Conservation (phyloP, 768 basidiomycete species). For the Naganishia friedmannii region DNA sequence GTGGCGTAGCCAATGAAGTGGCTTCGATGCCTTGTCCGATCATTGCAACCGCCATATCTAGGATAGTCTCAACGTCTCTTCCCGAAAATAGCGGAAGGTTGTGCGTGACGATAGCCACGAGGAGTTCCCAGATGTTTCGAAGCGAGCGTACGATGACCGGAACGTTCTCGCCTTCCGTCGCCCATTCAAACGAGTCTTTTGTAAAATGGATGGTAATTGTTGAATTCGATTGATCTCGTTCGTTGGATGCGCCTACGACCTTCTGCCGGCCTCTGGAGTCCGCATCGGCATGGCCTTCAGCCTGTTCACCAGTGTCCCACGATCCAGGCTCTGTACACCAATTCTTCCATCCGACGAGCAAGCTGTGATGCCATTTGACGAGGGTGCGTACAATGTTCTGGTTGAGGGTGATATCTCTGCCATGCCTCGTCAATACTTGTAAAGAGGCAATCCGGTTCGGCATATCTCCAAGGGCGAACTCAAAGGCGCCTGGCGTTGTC, state of each 20-base stretch:
- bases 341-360: constrained; percentile 37
- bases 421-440: constrained; percentile 20
- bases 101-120: constrained; percentile 39
- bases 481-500: background rate
- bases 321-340: constrained; percentile 39
- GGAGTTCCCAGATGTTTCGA: constrained; percentile 40
- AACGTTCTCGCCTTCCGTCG: background rate
- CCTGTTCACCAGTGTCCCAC: background rate
- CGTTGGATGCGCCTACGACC: background rate
- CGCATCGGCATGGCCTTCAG: constrained; percentile 29
- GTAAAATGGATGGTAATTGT: constrained; percentile 18
- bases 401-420: constrained; percentile 27
- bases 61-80: constrained; percentile 38
- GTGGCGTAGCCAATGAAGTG: background rate
- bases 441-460: constrained; percentile 23
- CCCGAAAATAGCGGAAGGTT: constrained; percentile 45
- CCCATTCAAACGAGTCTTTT: background rate
- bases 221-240: constrained; percentile 14
- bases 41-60: constrained; percentile 31
- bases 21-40: constrained; percentile 8
- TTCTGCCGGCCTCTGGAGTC: constrained; percentile 15
- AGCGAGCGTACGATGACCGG: constrained; percentile 16
- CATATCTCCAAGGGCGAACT: constrained; percentile 9
- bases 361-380: constrained; percentile 42
- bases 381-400: constrained; percentile 28